These are phyloP conservation scores for Fraxinus angustifolia DNA, from an alignment of 305 asterid genomes.

Conservation along the genomic window DNA sequence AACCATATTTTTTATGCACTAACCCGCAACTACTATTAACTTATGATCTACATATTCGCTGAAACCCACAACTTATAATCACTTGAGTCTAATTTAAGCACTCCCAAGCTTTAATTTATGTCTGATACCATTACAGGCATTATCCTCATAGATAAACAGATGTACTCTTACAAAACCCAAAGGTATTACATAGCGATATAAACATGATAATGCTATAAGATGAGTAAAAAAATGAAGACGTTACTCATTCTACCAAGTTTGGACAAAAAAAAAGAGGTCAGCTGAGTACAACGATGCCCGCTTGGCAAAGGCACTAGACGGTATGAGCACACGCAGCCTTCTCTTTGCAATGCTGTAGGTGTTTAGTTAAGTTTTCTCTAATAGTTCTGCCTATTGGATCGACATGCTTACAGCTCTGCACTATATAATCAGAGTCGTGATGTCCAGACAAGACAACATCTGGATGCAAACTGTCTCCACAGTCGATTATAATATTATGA, in stretches of 20 bases:
- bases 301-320: not conserved
- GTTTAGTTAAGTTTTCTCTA: conserved; percentile 56
- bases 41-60: not conserved
- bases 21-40: not conserved
- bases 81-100: not conserved
- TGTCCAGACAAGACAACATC: conserved; percentile 59
- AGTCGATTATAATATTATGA: conserved; percentile 77
- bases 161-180: not conserved
- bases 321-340: conserved; percentile 16
- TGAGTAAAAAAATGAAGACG: not conserved
- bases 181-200: not conserved
- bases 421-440: conserved; percentile 62
- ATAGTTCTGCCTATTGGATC: conserved; percentile 46
- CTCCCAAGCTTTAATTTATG: not conserved
- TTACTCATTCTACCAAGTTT: not conserved
- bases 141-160: not conserved
- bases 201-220: not conserved
- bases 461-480: conserved; percentile 63
- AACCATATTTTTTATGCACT: not conserved
- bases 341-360: conserved; percentile 29
- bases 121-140: not conserved
- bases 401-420: conserved; percentile 59
- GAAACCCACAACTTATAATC: not conserved
- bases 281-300: not conserved
- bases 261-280: not conserved